Base-by-base conservation (phyloP, 768 basidiomycete genomes). In the Obba rivulosa region DNA sequence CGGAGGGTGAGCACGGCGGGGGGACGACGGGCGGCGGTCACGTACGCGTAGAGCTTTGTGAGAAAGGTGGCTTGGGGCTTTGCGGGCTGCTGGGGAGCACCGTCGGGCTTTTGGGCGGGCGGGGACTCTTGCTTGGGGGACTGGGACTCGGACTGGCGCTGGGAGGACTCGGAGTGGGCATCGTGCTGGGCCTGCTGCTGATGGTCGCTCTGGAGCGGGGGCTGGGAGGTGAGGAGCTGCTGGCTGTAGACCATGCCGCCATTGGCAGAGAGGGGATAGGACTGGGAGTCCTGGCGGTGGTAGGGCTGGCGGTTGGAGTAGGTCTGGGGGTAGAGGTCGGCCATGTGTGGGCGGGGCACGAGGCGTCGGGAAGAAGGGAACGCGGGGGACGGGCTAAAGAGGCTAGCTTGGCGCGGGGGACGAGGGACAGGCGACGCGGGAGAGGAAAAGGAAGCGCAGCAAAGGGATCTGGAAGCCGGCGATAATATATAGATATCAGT, bases 31-130 rank as follows among this genome's bases (percentile, higher is more conserved):
- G 48, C 31, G 49, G 46, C 24, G 37, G 28, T 8, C 25, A 83
- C 87, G 61, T 62, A 92, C 92, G 87, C 86, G 79, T 94, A 96
- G 43, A 96, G 80, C 77, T 94, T 95, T 67, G 92, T 96, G 62
- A 96, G 76, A 66, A 96, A 96, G n/a, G 92, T 94, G 0, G 90
- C 87, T 73, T 92, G 88, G 0, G 87, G 88, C 68, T 92, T 92
- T 40, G 61, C 52, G 50, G 61, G 54, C 50, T 77, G 76, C 44
- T 71, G 76, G 34, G 79, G 70, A 66, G 60, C 46, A 50, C 55
- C 56, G 17, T 64, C 53, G 54, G 65, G 59, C 72, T 77, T 63
- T 64, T 66, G 62, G 43, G 64, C 54, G 55, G 66, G 69, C 42
- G 61, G 48, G 37, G 61, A 21, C 31, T 81, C 77, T 49, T 77